Evolutionary conservation across 192 early-diverging fungal species (phyloP).

Genomic region (Coemansia sp.): DNA sequence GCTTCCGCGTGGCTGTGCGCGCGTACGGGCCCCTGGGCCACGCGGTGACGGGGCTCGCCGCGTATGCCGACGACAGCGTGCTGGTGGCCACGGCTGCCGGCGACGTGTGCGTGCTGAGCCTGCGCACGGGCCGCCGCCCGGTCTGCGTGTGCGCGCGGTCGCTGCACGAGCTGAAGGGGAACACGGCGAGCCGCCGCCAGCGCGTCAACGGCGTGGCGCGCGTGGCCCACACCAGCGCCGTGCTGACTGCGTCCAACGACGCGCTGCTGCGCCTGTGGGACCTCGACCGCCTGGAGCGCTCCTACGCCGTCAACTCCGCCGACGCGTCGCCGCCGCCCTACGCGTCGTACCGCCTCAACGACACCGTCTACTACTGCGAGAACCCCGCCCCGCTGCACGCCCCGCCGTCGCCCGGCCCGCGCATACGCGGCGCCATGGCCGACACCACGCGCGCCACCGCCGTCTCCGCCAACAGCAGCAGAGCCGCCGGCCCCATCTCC

Average conservation of each 20-base stretch:
- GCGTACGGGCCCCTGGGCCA: conserved; percentile 37
- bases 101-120: conserved; percentile 42
- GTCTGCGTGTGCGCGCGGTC: conserved; percentile 56
- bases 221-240: conserved; percentile 54
- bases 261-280: conserved; percentile 90
- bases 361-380: conserved; percentile 54
- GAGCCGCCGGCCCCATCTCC: conserved; percentile 34
- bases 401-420: conserved; percentile 22
- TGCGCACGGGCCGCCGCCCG: conserved; percentile 47
- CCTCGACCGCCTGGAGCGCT: conserved; percentile 66
- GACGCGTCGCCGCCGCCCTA: conserved; percentile 27
- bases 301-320: conserved; percentile 63
- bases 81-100: conserved; percentile 39
- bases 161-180: conserved; percentile 60
- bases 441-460: conserved; percentile 3
- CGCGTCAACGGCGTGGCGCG: conserved; percentile 65
- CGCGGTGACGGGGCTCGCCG: conserved; percentile 24
- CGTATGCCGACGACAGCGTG: conserved; percentile 20
- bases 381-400: conserved; percentile 20
- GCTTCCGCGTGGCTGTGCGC: conserved; percentile 46
- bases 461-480: conserved; percentile 26
- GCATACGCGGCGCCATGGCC: conserved; percentile 11
- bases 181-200: conserved; percentile 61
- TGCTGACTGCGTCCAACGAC: conserved; percentile 56
- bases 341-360: conserved; percentile 43